Base-by-base conservation (phyloP, 1,139 yeast species). In the Zygoascus hellenicus region DNA sequence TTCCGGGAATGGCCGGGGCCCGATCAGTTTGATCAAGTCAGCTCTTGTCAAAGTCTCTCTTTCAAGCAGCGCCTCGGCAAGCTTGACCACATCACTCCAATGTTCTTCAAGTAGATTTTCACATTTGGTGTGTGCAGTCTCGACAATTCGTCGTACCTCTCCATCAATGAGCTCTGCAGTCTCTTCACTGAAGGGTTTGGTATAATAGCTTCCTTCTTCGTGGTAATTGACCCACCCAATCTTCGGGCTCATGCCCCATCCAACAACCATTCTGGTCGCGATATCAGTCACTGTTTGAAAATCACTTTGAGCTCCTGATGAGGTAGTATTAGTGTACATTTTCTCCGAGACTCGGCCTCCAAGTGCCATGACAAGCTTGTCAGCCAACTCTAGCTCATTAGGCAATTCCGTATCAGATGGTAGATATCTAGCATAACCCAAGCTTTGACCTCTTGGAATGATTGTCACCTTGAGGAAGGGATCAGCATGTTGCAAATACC, bases 271-370 rank as follows among this genome's bases (percentile, higher is more conserved):
- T 19, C 86, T 78, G 53, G 81, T 83, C 2, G 98, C 97, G 74
- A 92, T 86, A 51, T 78, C 78, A 0, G 97, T 90, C 13, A 92
- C 96, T 63, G 92, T 90, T 65, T 89, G 88, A 72, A 92, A 92
- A 66, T 92, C 98, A 64, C 92, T 97, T 48, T 87, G 81, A 0
- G 96, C 98, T 52, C 98, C 98, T 50, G 94, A 83, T 3, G 97
- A 92, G 17, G 92, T 96, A 2, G 90, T 80, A 38, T 79, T 77
- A 65, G 92, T 92, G 66, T 90, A 92, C 40, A 92, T 66, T 67
- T 92, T 97, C 67, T 92, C 98, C 38, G 95, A 82, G 2, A 89
- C 96, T 59, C 98, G 79, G 9, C 98, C 98, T 45, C 97, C 98
- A 45, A 92, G 74, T 0, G 97, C 88, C 95, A 92, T 92, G 17